Evolutionary conservation across 306 rosid species (phyloP), one percentile per base, ranked within the genome.

Genomic region (Astragalus membranaceus): DNA sequence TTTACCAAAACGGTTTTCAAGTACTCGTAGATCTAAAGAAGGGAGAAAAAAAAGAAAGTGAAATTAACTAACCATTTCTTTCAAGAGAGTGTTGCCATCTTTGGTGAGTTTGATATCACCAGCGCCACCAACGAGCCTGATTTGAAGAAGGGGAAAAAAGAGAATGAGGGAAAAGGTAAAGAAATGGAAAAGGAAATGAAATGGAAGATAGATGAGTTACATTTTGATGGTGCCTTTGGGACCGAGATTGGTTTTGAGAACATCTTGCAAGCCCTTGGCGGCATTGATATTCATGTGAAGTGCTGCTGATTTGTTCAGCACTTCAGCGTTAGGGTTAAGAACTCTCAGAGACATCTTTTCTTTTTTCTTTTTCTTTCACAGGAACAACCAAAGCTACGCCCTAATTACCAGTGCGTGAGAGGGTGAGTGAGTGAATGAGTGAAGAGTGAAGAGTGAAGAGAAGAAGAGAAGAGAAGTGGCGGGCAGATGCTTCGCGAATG

Each of bases 201-300:
- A 73, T 10, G 8, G 32, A 36, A 47, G 41, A 16, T 0, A 1
- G 32, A 61, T 6, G 13, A 0, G 17, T 8, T 70, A 90, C 98
- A 94, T 94, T 74, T 91, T 94, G 89, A 94, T 91, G 53, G 97
- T 94, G 62, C 99, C 97, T 49, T 94, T 94, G 53, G 99, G 99
- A 8, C 99, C 99, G 52, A 94, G 97, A 63, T 94, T 94, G 61
- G 87, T 76, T 69, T 91, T 88, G 82, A 91, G 99, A 10, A 94
- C 99, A 67, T 94, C 99, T 46, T 89, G 96, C 57, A 94, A 81
- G 39, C 97, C 97, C 84, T 94, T 94, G 57, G 99, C 99, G 65
- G 97, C 99, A 72, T 94, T 91, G 89, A 87, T 91, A 83, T 91
- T 94, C 96, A 89, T 91, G 70, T 94, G 96, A 23, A 94, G 85